Evolutionary conservation across 768 basidiomycete species (phyloP), one percentile per base, ranked within the genome.

Genomic region (Boletus vermiculosoides): DNA sequence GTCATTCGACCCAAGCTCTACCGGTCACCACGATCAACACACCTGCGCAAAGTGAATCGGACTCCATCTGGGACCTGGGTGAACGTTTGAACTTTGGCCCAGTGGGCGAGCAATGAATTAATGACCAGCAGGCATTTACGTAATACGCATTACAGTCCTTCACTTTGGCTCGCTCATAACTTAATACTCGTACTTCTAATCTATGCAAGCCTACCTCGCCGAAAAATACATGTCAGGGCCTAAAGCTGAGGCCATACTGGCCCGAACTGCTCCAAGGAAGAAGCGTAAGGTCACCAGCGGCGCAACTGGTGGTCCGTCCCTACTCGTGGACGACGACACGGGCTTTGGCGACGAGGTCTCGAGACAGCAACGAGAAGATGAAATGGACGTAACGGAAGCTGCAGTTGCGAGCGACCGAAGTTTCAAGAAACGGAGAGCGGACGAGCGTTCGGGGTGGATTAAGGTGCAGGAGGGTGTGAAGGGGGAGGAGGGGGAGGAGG

Each of bases 171-270:
- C 25, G 5, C 25, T n/a, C n/a, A n/a, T n/a, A n/a, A n/a, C n/a
- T n/a, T n/a, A n/a, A 25, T 23, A 33, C 22, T 25, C 23, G 16
- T 20, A n/a, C n/a, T n/a, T n/a, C n/a, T 28, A 42, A 50, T 66
- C 61, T 40, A 80, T 95, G 77, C 87, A 93, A 70, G 79, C 90
- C 23, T 95, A 95, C 70, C 81, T 95, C 18, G 92, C 92, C 0
- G 82, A 87, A 61, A 92, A 91, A 60, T 98, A 98, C 77, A 96
- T 98, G 94, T 87, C 94, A 6, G 96, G 96, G 1, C 85, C 92
- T 0, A 98, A 98, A 66, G 94, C 95, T 2, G 96, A 98, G 63
- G 94, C 93, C 7, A 98, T 98, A 60, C 79, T 98, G 9, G 78
- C 94, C 4, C 83, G 84, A 45, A 71, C 81, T 0, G 77, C 74